Conservation (phyloP, 108 stramenopile genomes). For the Stephanodiscus minutulus region DNA sequence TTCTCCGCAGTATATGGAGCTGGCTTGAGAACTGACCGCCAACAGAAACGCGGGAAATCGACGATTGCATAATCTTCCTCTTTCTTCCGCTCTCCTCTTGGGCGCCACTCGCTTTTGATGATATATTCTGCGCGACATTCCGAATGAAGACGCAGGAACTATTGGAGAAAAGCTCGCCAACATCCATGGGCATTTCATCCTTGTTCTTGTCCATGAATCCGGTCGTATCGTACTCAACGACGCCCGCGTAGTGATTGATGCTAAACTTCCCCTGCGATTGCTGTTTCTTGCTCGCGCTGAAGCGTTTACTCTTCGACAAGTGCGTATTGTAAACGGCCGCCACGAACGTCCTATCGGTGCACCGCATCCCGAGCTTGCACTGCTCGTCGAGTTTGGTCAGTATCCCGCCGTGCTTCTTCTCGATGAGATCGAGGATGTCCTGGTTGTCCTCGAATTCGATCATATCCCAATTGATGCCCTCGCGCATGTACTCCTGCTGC, state of each 20-base stretch:
- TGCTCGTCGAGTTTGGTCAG: conserved; percentile 79
- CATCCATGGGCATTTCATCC: conserved; percentile 87
- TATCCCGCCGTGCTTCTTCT: conserved; percentile 75
- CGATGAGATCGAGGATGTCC: conserved; percentile 87
- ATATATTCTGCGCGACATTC: conserved; percentile 27
- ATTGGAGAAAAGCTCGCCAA: conserved; percentile 71
- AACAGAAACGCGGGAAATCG: conserved; percentile 50
- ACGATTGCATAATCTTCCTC: conserved; percentile 22
- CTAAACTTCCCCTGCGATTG: conserved; percentile 64
- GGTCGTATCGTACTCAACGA: conserved; percentile 74
- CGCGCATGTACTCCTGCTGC: conserved; percentile 77
- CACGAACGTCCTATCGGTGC: conserved; percentile 63
- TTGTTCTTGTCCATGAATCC: conserved; percentile 92
- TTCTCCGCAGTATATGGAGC: conserved; percentile 80
- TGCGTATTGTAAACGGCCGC: conserved; percentile 67
- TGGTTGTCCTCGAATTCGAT: conserved; percentile 93
- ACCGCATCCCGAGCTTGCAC: conserved; percentile 57
- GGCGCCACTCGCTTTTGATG: conserved; percentile 17
- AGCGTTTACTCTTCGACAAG: conserved; percentile 33
- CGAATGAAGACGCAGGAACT: conserved; percentile 26
- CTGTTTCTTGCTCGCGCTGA: conserved; percentile 60
- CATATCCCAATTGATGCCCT: conserved; percentile 89
- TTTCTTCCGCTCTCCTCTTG: conserved; percentile 21
- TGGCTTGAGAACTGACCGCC: conserved; percentile 90
- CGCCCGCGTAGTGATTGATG: conserved; percentile 90